Base-by-base conservation (phyloP, 2,329 filamentous ascomycete species). In the Aureobasidium namibiae region DNA sequence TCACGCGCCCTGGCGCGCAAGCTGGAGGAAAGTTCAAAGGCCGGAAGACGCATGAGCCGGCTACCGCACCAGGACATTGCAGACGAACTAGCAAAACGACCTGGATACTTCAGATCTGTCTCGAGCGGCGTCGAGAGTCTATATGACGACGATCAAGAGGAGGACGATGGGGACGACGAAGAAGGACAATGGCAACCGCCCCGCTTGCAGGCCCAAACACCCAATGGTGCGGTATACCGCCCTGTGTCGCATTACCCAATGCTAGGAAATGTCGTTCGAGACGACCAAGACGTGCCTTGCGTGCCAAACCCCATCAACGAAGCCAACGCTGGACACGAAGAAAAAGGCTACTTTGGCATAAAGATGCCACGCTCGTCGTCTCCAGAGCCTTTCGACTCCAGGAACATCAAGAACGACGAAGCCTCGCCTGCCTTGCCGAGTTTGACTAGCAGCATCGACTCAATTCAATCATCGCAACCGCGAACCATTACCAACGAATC, bases 1-100 rank as follows among this genome's bases (percentile, higher is more conserved):
- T 95, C 92, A 67, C 87, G 92, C 60, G 77, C 95, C 66, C 82
- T 99, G 54, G 91, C 91, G 39, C 89, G 85, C 74, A 88, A 95
- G 73, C 83, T 99, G 62, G 87, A 96, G 72, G 87, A 94, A 63
- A 82, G 84, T 68, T 74, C 75, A 61, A 85, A 83, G 68, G 82
- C 83, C 63, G 91, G 89, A 52, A 84, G 86, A 64, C 84, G 92
- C 60, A 82, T 96, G 74, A 96, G 92, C 74, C 83, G 92, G 42
- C 76, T 97, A 44, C 90, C 92, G 3, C 90, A 91, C 7, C 78
- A 92, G 61, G 90, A 89, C 21, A 87, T 90, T 38, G 87, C 89
- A 61, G 90, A 90, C 67, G 91, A 92, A 56, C 79, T 96, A 61
- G 90, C 73, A 70, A 87, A 88, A 64, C 62, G 90, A 63, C 88